Evolutionary conservation across 352 stramenopile genomes (phyloP), one percentile per base, ranked within the genome.

Genomic region (Phytophthora aleatoria): DNA sequence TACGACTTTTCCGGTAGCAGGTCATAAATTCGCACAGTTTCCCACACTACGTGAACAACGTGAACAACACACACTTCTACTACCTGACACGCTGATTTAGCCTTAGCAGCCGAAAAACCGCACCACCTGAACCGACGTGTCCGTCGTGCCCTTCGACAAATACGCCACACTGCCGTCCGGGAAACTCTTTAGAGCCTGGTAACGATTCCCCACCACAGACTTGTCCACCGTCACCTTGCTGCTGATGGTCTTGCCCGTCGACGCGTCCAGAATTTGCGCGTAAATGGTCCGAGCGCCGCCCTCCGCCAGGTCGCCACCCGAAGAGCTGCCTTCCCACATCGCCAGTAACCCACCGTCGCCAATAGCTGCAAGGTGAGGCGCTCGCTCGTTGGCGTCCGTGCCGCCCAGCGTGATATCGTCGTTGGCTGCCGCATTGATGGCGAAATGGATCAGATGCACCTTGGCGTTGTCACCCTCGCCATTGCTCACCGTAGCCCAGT

Each of bases 151-250:
- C 68, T 77, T 84, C 28, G 75, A 81, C 45, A 86, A 24, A 67
- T 86, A 85, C 7, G 70, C 79, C 13, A 86, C 77, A 5, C 63
- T 79, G 38, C 79, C 77, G 45, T 89, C 77, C 15, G 76, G 73
- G 57, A 64, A 85, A 28, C 51, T 55, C 45, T 78, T 83, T 57
- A 90, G 68, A 33, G 76, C 81, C 66, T 87, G 78, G 71, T 86
- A 90, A 3, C 78, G 71, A 61, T 90, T 90, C 59, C 81, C 81
- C 50, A 75, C 60, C 41, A 87, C 69, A 11, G 62, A 64, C 5
- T 57, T 67, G 41, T 75, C 75, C n/a, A 89, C 71, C n/a, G 69
- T 76, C 31, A 79, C 68, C n/a, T 75, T 76, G 2, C 73, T 63
- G 48, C 80, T 84, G 58, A 87, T 73, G 24, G 73, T 33, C 15